Base-by-base conservation (phyloP, 106 monocot species). In the Allium fistulosum region DNA sequence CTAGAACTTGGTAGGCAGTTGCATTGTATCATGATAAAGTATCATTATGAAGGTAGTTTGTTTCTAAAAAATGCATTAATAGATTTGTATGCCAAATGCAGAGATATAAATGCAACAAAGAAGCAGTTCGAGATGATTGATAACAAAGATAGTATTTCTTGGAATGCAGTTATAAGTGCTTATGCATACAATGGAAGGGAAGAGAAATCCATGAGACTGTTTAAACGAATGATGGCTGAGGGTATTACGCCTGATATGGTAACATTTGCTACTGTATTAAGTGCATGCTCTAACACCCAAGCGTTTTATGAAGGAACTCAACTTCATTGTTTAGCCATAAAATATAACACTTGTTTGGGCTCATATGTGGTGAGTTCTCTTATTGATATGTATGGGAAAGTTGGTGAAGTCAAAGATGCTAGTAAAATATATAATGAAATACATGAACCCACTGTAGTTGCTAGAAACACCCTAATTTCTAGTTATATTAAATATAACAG, bases 51-150 rank as follows among this genome's bases (percentile, higher is more conserved):
- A 10, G 37, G 2, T 11, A 72, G 46, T 67, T 65, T 82, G 28
- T 84, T 71, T 69, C 66, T 84, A 3, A 74, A 69, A 9, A 92
- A 92, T 76, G 73, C 87, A 11, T 12, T 82, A 49, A 17, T 87
- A 16, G 91, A 81, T 71, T 82, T 92, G 87, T 92, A 92, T 74
- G 73, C 80, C 4, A 92, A 92, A 49, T 80, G 14, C 52, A 80
- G 84, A 64, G 87, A 77, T 12, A 27, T 84, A 28, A 55, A 66
- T 71, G 73, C 71, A 80, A 84, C 87, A 16, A 80, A 46, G 56
- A 56, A 18, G 57, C 81, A 78, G 46, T 84, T 92, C 57, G 75
- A 73, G 22, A 75, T 80, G 60, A 65, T 87, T 45, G 46, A 63
- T 27, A 16, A 37, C 48, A 80, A 68, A 45, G 87, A 92, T 56